Evolutionary conservation across 2,329 filamentous ascomycete species (phyloP).

Genomic region (Xenosphaeropsis pyriputrescens): DNA sequence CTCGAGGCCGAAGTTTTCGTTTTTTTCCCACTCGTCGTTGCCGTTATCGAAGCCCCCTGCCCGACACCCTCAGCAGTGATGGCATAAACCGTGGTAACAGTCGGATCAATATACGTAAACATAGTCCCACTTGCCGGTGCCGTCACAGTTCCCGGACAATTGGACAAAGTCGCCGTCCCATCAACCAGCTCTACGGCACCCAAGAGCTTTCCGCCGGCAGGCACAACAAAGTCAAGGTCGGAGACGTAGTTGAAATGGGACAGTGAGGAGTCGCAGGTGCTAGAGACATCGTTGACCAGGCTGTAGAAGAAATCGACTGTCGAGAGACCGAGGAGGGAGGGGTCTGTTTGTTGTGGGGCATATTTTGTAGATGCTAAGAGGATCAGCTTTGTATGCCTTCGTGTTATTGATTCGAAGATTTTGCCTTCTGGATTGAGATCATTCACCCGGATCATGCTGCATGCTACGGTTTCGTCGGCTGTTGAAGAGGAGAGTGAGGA

Average conservation of each 20-base stretch:
- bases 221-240: constrained; percentile 10
- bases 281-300: constrained; percentile 7
- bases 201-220: constrained; percentile 9
- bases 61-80: constrained; percentile 17
- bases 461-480: no score
- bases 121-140: constrained; percentile 20
- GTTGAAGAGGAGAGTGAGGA: background rate
- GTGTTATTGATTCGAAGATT: no score
- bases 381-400: no score
- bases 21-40: background rate
- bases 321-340: background rate
- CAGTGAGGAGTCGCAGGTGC: constrained; percentile 8
- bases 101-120: constrained; percentile 19
- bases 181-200: constrained; percentile 12
- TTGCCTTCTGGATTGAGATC: no score
- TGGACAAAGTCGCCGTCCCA: constrained; percentile 17
- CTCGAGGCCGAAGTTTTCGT: no score
- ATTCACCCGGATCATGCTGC: constrained; percentile 3
- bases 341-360: constrained; percentile 2
- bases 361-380: background rate
- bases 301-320: constrained; percentile 1
- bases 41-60: background rate
- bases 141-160: constrained; percentile 17
- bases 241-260: constrained; percentile 11
- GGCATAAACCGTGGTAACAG: constrained; percentile 16